Evolutionary conservation across 108 stramenopile species (phyloP).

Genomic region (Chaetoceros muelleri): DNA sequence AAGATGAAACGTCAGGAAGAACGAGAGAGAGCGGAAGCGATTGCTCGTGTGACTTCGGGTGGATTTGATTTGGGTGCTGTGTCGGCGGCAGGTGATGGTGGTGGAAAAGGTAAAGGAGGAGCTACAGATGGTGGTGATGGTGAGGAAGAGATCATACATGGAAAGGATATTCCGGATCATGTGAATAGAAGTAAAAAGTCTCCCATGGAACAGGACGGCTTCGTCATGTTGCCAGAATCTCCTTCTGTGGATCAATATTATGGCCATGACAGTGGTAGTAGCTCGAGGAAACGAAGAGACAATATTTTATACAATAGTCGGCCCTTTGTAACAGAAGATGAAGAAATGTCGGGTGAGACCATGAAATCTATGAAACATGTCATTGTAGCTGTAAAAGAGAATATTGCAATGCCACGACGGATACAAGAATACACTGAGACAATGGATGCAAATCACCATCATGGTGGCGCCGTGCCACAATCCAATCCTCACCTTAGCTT

Average conservation of each 20-base stretch:
- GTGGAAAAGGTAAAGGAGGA: not conserved
- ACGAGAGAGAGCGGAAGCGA: slow-evolving; percentile 25
- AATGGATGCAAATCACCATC: slow-evolving; percentile 11
- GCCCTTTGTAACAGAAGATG: not conserved
- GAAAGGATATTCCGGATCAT: not conserved
- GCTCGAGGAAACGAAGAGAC: no score
- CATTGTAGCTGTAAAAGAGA: slow-evolving; percentile 24
- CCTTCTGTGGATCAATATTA: not conserved
- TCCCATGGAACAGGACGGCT: not conserved
- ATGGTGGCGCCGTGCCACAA: not conserved
- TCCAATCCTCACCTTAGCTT: not conserved
- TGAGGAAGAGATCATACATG: not conserved
- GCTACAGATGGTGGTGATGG: not conserved
- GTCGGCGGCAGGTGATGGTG: not conserved
- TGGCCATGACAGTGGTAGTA: no score
- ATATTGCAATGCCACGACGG: slow-evolving; percentile 3
- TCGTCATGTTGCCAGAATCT: not conserved
- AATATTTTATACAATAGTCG: slow-evolving; percentile 1
- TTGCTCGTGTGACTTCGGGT: not conserved
- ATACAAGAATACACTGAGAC: slow-evolving; percentile 4
- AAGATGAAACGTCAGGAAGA: slow-evolving; percentile 35
- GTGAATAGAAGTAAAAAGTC: not conserved
- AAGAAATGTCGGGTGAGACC: slow-evolving; percentile 4
- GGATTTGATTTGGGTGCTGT: not conserved
- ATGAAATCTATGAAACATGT: slow-evolving; percentile 39